Conservation (phyloP, 2,329 filamentous ascomycete genomes). For the Cladobotryum mycophilum region DNA sequence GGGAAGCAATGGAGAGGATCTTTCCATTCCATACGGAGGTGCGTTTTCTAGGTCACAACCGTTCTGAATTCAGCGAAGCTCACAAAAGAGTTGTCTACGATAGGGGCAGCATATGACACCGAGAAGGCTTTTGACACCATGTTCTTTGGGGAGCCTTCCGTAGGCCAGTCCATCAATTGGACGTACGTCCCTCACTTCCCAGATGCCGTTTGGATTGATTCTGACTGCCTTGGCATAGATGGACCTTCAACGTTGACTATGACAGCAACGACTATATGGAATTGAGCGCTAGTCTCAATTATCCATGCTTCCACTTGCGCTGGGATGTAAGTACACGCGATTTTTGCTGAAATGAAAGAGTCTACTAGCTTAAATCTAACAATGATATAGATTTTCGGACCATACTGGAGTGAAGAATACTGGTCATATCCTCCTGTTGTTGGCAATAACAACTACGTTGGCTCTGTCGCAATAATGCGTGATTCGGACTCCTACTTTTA, state of each 20-base stretch:
- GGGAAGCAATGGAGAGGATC: conserved; percentile 33
- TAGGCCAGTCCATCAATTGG: conserved; percentile 20
- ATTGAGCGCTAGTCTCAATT: conserved; percentile 23
- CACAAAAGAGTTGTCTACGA: neutral
- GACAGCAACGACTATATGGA: conserved; percentile 25
- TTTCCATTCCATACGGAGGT: conserved; percentile 38
- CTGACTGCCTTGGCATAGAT: conserved; percentile 17
- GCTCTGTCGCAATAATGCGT: conserved; percentile 35
- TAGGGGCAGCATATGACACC: conserved; percentile 32
- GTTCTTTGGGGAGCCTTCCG: conserved; percentile 25
- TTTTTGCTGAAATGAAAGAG: neutral
- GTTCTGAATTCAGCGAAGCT: neutral
- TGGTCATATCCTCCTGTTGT: conserved; percentile 37
- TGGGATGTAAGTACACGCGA: conserved; percentile 27
- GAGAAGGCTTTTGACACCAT: conserved; percentile 34
- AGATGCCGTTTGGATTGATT: neutral
- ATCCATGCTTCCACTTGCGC: conserved; percentile 28
- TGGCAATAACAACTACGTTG: conserved; percentile 35
- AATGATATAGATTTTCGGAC: conserved; percentile 30
- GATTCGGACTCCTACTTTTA: conserved; percentile 25
- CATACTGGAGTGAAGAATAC: conserved; percentile 30
- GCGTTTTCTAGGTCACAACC: neutral
- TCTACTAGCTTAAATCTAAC: neutral
- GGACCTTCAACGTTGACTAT: conserved; percentile 26
- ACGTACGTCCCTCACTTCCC: conserved; percentile 13